These are phyloP conservation scores for Fulvia fulva DNA, from an alignment of 2,329 filamentous ascomycete genomes.

Conservation along the genomic window DNA sequence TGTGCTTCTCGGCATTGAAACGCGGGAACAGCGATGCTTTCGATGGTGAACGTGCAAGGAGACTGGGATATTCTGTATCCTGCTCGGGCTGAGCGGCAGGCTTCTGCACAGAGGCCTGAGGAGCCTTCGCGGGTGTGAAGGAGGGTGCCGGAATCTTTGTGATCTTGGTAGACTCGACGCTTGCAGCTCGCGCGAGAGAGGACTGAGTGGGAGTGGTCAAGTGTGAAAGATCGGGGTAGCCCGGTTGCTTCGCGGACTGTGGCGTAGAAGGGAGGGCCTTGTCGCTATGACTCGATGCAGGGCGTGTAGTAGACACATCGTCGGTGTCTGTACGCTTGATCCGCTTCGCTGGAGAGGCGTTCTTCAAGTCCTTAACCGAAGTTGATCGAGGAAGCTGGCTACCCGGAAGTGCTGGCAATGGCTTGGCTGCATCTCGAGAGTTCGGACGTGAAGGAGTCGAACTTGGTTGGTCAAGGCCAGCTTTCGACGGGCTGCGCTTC, in stretches of 20 bases:
- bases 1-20: background rate
- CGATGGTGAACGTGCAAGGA: conserved; percentile 30
- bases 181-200: conserved; percentile 60
- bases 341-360: conserved; percentile 60
- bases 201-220: conserved; percentile 77
- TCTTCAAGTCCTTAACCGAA: conserved; percentile 24
- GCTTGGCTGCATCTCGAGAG: conserved; percentile 19
- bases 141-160: conserved; percentile 30
- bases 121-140: conserved; percentile 24
- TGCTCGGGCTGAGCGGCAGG: conserved; percentile 4
- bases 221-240: conserved; percentile 47
- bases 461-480: conserved; percentile 54
- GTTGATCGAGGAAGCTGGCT: conserved; percentile 26
- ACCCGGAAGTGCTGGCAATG: conserved; percentile 18
- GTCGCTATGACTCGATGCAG: conserved; percentile 49
- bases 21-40: conserved; percentile 23
- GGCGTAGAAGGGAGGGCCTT: conserved; percentile 40
- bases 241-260: conserved; percentile 48
- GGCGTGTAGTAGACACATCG: conserved; percentile 64
- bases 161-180: conserved; percentile 44
- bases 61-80: conserved; percentile 17
- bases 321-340: conserved; percentile 54
- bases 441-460: conserved; percentile 13
- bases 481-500: conserved; percentile 57
- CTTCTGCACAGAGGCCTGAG: conserved; percentile 7